These are phyloP conservation scores for Xylaria sp. DNA, from an alignment of 2,329 filamentous ascomycete species.

Conservation along the genomic window DNA sequence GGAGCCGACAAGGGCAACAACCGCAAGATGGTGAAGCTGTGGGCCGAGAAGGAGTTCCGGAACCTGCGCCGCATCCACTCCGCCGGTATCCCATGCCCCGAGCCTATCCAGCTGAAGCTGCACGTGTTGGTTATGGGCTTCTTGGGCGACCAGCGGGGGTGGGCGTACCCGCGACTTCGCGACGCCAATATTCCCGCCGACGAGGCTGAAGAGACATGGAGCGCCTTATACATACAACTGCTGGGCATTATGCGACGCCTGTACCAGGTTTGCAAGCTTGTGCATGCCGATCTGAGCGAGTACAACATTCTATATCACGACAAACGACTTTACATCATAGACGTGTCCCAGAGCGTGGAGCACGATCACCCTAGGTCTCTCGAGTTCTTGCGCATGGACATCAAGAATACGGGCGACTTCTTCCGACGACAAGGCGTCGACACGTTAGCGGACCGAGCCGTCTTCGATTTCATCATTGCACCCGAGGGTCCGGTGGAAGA, in stretches of 20 bases:
- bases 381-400: constrained; percentile 96
- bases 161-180: constrained; percentile 84
- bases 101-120: constrained; percentile 86
- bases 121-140: constrained; percentile 97
- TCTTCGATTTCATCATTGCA: constrained; percentile 82
- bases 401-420: constrained; percentile 95
- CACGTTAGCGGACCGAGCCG: constrained; percentile 75
- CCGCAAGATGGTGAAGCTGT: constrained; percentile 95
- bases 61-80: constrained; percentile 85
- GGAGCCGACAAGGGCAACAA: constrained; percentile 95
- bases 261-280: constrained; percentile 89
- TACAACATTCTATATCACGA: constrained; percentile 96
- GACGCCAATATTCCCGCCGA: constrained; percentile 78
- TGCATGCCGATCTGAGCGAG: constrained; percentile 96
- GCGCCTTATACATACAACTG: constrained; percentile 78
- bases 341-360: constrained; percentile 96
- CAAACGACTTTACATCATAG: constrained; percentile 85
- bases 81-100: constrained; percentile 87
- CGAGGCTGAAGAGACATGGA: constrained; percentile 75
- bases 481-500: constrained; percentile 65
- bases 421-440: constrained; percentile 87
- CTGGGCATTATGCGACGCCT: constrained; percentile 88
- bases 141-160: constrained; percentile 83
- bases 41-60: constrained; percentile 98
- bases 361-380: constrained; percentile 91